Evolutionary conservation across 352 stramenopile genomes (phyloP).

Genomic region (Globisporangium paroecandrum): DNA sequence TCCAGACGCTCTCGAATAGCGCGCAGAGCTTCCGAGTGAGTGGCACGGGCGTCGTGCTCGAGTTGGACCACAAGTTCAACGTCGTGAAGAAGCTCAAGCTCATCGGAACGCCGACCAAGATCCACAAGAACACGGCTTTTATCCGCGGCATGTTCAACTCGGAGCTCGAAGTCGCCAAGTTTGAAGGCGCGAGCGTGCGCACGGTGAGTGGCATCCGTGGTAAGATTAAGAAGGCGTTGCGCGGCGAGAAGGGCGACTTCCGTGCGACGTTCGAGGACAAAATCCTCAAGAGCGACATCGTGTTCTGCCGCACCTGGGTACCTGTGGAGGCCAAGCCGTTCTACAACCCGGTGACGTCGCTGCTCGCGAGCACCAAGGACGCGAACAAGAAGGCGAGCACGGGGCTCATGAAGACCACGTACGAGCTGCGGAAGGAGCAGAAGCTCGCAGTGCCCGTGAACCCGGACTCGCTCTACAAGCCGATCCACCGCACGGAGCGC

Average conservation of each 20-base stretch:
- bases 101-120: constrained; percentile 97
- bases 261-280: constrained; percentile 99
- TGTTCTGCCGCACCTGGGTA: constrained; percentile 99
- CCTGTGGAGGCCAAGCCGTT: constrained; percentile 97
- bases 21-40: constrained; percentile 95
- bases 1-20: constrained; percentile 93
- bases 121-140: constrained; percentile 99
- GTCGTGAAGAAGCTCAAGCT: constrained; percentile 99
- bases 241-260: constrained; percentile 94
- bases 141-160: constrained; percentile 97
- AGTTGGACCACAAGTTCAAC: constrained; percentile 97
- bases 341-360: constrained; percentile 97
- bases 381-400: constrained; percentile 44
- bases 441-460: constrained; percentile 95
- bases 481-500: constrained; percentile 91
- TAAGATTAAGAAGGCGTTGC: constrained; percentile 96
- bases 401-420: constrained; percentile 94
- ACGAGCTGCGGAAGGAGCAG: constrained; percentile 93
- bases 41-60: constrained; percentile 95
- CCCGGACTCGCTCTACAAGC: constrained; percentile 98
- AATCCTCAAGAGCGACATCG: constrained; percentile 98
- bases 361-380: constrained; percentile 50
- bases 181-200: constrained; percentile 95
- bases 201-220: constrained; percentile 99
- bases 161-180: constrained; percentile 95